Base-by-base conservation (phyloP, 169 alveolate species). In the Cryptosporidium bovis region DNA sequence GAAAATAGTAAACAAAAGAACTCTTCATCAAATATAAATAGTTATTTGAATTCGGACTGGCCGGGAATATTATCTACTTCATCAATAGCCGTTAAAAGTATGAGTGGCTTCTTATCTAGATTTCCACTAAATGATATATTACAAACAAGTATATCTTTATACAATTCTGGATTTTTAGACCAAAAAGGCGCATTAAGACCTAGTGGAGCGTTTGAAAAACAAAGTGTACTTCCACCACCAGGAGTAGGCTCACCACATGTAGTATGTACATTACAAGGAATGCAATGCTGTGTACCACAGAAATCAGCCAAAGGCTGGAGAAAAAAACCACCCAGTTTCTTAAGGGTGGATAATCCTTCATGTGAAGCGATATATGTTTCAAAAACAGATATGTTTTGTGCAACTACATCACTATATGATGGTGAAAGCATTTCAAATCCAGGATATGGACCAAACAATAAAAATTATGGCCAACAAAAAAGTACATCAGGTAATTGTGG, bases 211-310 rank as follows among this genome's bases (percentile, higher is more conserved):
- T 60, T 77, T 62, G 83, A 84, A 36, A 90, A 90, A 40, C 90
- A 65, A 50, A 67, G 90, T 46, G 66, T 90, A 27, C 90, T 84
- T 31, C 93, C 92, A 24, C 93, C 93, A 16, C 92, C 92, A 6
- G 93, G 93, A 13, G 85, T 71, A 48, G 91, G 85, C 10, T 64
- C 77, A 31, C 93, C 93, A 27, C 82, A 77, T 44, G 93, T 90
- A 36, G 66, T 56, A 27, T 90, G 93, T 64, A 85, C 91, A 53
- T 24, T 82, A 48, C 84, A 84, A 44, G 93, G 93, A 4, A 90
- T 90, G 93, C 90, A 90, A 5, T 90, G 93, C 82, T 90, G 93
- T 82, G 92, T 90, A 34, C 93, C 93, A n/a, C 90, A 84, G 33
- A 82, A 58, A 44, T 90, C 93, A 20, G 92, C 90, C 2, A 65